These are phyloP conservation scores for Jatropha podagrica DNA, from an alignment of 441 rosid genomes.

Conservation along the genomic window DNA sequence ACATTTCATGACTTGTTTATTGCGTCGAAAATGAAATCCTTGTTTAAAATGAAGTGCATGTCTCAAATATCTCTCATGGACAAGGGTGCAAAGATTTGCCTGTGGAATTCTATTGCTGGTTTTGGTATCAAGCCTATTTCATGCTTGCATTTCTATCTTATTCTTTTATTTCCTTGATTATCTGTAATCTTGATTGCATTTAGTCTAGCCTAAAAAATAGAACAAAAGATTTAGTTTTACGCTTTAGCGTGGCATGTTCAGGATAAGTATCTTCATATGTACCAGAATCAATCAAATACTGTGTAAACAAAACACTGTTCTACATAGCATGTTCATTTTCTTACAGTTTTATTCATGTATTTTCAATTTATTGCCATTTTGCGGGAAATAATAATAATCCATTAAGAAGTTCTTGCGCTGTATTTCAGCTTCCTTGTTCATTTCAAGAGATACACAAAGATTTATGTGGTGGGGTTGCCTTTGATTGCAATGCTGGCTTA, in stretches of 20 bases:
- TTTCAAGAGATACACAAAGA: constrained; percentile 50
- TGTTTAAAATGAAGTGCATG: not conserved
- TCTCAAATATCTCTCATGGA: not conserved
- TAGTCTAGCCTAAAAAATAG: not conserved
- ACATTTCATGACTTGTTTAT: not conserved
- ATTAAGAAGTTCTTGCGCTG: constrained; percentile 19
- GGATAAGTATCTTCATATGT: not conserved
- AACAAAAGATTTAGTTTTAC: not conserved
- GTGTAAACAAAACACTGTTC: not conserved
- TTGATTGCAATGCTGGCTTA: constrained; percentile 65
- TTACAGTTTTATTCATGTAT: not conserved
- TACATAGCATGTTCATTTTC: not conserved
- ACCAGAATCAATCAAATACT: not conserved
- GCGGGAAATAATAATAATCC: constrained; percentile 30
- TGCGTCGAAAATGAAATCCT: not conserved
- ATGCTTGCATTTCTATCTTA: not conserved
- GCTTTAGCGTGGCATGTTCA: not conserved
- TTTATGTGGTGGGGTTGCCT: constrained; percentile 57
- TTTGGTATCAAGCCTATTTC: not conserved
- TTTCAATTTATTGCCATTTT: not conserved
- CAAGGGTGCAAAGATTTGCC: constrained; percentile 1
- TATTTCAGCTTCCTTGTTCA: constrained; percentile 71
- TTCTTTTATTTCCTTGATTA: not conserved
- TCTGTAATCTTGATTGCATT: not conserved
- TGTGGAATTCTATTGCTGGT: not conserved